A percentile compares a stretch with the other conserved stretches of the same genome.
These are phyloP conservation scores for Magnusiomyces ingens DNA, from an alignment of 1,139 yeast species.

Conservation along the genomic window DNA sequence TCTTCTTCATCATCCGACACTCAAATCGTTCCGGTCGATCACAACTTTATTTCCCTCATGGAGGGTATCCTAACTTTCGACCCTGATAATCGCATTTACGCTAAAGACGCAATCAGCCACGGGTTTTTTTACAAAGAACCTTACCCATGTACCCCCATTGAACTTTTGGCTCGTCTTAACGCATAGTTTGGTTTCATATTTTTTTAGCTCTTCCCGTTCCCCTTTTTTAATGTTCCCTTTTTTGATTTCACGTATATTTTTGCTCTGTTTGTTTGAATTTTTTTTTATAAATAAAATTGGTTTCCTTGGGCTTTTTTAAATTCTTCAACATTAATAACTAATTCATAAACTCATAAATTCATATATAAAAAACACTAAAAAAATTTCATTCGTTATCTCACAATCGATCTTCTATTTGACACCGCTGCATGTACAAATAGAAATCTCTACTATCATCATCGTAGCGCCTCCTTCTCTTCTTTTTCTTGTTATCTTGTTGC, in stretches of 20 bases:
- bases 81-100: neutral
- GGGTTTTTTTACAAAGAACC: constrained; percentile 6
- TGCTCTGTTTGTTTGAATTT: too few relatives aligned
- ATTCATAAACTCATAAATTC: neutral
- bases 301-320: too few relatives aligned
- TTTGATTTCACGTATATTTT: too few relatives aligned
- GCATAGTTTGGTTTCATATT: too few relatives aligned
- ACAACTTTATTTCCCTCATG: constrained; percentile 4
- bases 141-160: neutral
- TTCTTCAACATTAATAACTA: neutral
- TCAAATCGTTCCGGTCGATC: neutral
- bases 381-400: constrained; percentile 5
- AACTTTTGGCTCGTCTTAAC: neutral
- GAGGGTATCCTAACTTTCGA: neutral
- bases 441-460: constrained; percentile 14
- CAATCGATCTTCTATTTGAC: constrained; percentile 16
- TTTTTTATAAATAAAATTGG: too few relatives aligned
- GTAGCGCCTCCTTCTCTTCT: neutral
- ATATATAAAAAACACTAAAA: constrained; percentile 1
- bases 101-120: constrained; percentile 3
- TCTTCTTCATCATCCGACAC: too few relatives aligned
- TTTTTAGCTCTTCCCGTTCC: too few relatives aligned
- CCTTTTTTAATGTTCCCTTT: too few relatives aligned
- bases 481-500: too few relatives aligned
- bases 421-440: constrained; percentile 11